phyloP scores from a whole-genome alignment of 2,329 filamentous ascomycete genomes.

The Tolypocladium capitatum region DNA sequence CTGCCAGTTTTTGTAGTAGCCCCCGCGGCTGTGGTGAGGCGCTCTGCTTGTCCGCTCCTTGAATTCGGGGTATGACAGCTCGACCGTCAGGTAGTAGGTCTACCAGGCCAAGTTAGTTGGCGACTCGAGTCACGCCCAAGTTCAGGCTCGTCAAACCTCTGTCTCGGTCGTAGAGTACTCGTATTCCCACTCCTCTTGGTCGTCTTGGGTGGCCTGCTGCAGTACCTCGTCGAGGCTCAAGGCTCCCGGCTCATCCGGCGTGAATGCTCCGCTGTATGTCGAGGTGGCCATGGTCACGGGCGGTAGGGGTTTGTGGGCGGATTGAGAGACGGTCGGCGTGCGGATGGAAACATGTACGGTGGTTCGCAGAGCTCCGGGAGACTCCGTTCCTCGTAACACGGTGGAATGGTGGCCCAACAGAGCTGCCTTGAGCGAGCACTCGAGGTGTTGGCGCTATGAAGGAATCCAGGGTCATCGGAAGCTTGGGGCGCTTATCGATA shows the following conservation, averaged over 20 bases:
- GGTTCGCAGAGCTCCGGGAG: neutral
- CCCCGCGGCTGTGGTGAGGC: constrained; percentile 25
- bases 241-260: constrained; percentile 12
- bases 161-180: constrained; percentile 52
- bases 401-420: neutral
- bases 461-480: neutral
- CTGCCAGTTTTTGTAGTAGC: constrained; percentile 32
- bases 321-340: neutral
- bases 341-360: neutral
- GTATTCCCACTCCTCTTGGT: constrained; percentile 53
- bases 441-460: neutral
- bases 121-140: neutral
- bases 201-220: constrained; percentile 18
- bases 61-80: constrained; percentile 48
- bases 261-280: neutral
- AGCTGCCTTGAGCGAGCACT: too few relatives aligned
- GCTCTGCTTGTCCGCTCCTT: constrained; percentile 28
- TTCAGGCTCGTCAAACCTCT: constrained; percentile 28
- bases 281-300: neutral
- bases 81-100: constrained; percentile 52
- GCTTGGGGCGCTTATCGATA: constrained; percentile 2
- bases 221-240: constrained; percentile 15
- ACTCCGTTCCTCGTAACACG: neutral
- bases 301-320: neutral
- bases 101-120: constrained; percentile 13